Conservation (phyloP, 225 moss, liverwort and hornwort species). For the Bryum argenteum region DNA sequence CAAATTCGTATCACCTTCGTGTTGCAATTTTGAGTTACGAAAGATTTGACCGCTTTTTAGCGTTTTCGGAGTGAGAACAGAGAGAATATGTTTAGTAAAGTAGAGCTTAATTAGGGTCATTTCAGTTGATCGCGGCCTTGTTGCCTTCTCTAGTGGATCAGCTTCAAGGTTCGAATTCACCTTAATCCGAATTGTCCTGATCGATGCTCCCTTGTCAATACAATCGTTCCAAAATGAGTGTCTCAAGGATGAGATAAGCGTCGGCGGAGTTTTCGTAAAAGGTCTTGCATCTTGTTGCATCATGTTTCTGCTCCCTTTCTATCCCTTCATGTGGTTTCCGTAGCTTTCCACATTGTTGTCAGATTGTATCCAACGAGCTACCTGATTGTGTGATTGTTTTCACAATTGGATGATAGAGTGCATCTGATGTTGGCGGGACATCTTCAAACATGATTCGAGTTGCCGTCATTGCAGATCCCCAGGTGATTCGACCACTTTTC, state of each 20-base stretch:
- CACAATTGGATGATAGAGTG: conserved; percentile 45
- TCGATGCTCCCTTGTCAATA: not conserved
- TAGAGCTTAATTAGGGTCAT: conserved; percentile 25
- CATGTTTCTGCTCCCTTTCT: not conserved
- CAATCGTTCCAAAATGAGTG: conserved; percentile 77
- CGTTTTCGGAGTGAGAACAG: not conserved
- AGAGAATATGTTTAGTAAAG: too few species aligned
- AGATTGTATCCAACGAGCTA: conserved; percentile 8
- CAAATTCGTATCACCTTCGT: not conserved
- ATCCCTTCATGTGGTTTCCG: too few species aligned
- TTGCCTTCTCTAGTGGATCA: conserved; percentile 34
- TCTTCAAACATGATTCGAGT: conserved; percentile 49
- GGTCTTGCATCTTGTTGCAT: conserved; percentile 78
- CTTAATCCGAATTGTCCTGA: not conserved
- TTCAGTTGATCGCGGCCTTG: conserved; percentile 66
- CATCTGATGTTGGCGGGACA: conserved; percentile 41
- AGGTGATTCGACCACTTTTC: conserved; percentile 41
- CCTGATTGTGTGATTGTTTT: conserved; percentile 19
- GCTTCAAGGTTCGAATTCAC: not conserved
- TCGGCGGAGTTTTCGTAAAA: conserved; percentile 86
- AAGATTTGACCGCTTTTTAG: too few species aligned
- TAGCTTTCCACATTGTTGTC: conserved; percentile 5
- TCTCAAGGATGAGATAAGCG: conserved; percentile 76
- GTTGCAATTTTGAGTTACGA: too few species aligned
- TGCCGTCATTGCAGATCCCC: conserved; percentile 79